These are phyloP conservation scores for Rubia occidens DNA, from an alignment of 305 asterid species.

Conservation along the genomic window DNA sequence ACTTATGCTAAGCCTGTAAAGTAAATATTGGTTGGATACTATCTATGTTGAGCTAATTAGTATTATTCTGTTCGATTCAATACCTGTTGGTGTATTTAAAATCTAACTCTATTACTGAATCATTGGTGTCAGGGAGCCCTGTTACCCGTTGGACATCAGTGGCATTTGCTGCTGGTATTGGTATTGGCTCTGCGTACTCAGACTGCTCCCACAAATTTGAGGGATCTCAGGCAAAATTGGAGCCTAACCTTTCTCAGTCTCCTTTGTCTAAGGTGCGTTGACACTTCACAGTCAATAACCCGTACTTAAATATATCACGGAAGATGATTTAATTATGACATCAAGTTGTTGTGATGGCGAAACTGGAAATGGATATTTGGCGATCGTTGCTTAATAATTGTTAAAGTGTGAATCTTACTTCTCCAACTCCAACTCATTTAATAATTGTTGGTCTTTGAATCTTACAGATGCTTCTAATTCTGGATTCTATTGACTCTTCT, in stretches of 20 bases:
- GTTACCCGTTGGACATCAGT: conserved; percentile 88
- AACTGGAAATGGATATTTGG: conserved; percentile 1
- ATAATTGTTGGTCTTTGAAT: not conserved
- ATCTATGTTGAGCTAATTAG: not conserved
- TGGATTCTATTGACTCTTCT: not conserved
- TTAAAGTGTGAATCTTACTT: not conserved
- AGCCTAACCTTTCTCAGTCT: conserved; percentile 27
- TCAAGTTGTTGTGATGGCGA: not conserved
- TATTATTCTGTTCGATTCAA: not conserved
- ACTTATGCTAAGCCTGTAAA: not conserved
- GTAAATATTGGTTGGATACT: not conserved
- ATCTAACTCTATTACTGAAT: conserved; percentile 5
- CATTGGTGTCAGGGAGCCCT: conserved; percentile 59
- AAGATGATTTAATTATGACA: not conserved
- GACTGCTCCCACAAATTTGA: conserved; percentile 61
- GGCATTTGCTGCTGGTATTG: conserved; percentile 84
- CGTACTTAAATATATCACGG: not conserved
- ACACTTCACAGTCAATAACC: not conserved
- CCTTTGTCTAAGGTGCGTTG: conserved; percentile 39
- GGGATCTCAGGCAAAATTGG: conserved; percentile 32
- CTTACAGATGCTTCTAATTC: not conserved
- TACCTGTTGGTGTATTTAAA: not conserved
- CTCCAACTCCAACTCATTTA: not conserved
- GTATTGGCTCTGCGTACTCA: conserved; percentile 81
- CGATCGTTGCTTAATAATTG: not conserved